These are phyloP conservation scores for Suillus placidus DNA, from an alignment of 768 basidiomycete species.

Conservation along the genomic window DNA sequence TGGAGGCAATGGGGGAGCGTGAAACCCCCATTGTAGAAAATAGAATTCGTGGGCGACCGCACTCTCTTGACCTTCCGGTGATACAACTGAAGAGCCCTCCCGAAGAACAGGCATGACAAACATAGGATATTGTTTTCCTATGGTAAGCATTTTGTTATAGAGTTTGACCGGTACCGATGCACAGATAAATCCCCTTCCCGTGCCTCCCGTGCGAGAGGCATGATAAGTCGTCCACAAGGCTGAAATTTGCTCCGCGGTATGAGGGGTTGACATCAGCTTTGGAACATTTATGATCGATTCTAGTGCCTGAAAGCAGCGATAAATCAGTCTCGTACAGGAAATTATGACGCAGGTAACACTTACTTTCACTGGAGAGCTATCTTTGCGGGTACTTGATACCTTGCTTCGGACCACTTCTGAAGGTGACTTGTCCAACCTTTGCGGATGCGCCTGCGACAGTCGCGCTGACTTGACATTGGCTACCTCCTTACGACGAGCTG, in stretches of 20 bases:
- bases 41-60: constrained; percentile 71
- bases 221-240: constrained; percentile 92
- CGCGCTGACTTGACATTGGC: constrained; percentile 18
- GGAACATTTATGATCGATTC: constrained; percentile 78
- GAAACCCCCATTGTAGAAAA: constrained; percentile 89
- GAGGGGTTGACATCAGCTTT: constrained; percentile 64
- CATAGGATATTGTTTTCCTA: constrained; percentile 67
- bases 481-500: constrained; percentile 36
- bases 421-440: constrained; percentile 11
- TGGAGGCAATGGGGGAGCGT: constrained; percentile 67
- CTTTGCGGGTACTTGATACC: constrained; percentile 45
- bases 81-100: constrained; percentile 27
- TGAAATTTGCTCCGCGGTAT: constrained; percentile 73
- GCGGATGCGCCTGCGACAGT: constrained; percentile 17
- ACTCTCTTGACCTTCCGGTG: constrained; percentile 37
- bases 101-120: constrained; percentile 87
- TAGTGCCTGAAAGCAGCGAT: constrained; percentile 59
- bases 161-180: constrained; percentile 75
- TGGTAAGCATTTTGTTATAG: constrained; percentile 69
- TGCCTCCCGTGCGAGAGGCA: constrained; percentile 73
- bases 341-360: constrained; percentile 19
- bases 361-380: constrained; percentile 71
- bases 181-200: constrained; percentile 83
- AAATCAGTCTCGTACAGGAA: background rate
- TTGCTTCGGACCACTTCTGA: constrained; percentile 9